These are phyloP conservation scores for Nicotiana sylvestris DNA, from an alignment of 257 asterid species.

Conservation along the genomic window DNA sequence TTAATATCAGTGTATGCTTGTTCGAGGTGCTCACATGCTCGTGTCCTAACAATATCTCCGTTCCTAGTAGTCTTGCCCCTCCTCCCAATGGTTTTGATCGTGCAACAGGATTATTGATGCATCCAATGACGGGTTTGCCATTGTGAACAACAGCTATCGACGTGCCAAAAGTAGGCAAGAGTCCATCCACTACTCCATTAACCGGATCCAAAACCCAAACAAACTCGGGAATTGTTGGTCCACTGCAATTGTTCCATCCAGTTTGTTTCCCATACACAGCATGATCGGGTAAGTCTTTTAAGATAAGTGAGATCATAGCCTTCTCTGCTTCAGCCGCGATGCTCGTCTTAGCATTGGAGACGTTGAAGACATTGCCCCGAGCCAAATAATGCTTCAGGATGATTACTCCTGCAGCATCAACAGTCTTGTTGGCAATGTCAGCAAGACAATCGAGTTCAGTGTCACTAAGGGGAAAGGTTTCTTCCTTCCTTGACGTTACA, in stretches of 20 bases:
- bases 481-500: background rate
- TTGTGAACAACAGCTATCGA: background rate
- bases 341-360: background rate
- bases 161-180: background rate
- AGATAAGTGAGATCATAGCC: background rate
- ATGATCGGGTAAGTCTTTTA: background rate
- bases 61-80: background rate
- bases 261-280: background rate
- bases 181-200: background rate
- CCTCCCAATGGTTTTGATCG: background rate
- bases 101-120: background rate
- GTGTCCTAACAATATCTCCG: background rate
- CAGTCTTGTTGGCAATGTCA: background rate
- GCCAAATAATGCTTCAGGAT: background rate
- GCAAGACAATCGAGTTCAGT: background rate
- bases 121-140: background rate
- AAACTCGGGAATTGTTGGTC: background rate
- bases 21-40: background rate
- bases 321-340: background rate
- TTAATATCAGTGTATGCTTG: background rate
- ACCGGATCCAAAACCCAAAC: background rate
- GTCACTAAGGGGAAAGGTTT: background rate
- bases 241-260: background rate
- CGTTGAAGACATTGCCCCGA: background rate
- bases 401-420: background rate